Base-by-base conservation (phyloP, 2,329 filamentous ascomycete genomes). In the Eutypa lata region DNA sequence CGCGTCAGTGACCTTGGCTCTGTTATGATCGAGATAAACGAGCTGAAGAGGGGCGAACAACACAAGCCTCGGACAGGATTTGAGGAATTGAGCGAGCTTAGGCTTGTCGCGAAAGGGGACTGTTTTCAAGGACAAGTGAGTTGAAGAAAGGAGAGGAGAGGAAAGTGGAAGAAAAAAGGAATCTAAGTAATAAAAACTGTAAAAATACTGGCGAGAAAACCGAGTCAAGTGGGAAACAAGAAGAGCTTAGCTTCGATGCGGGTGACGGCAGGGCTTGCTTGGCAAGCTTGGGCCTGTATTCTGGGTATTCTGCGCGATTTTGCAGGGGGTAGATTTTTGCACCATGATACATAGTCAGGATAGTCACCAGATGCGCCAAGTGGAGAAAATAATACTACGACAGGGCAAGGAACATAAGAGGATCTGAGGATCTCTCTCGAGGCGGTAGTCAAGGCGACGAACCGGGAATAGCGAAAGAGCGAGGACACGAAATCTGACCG, bases 81-180 rank as follows among this genome's bases (percentile, higher is more conserved):
- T 61, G 61, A 52, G 37, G 49, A 49, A 49, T 44, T 51, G 49
- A 51, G 46, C 48, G 47, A 49, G 53, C 56, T 59, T 48, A 40
- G 47, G 33, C 55, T 53, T 51, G 13, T 38, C 35, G 35, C 35
- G 35, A 38, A 38, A 18, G n/a, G 13, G 13, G 57, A 52, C 53
- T 55, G 48, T 60, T 56, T 60, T 58, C 66, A 68, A 67, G 65
- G 65, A 65, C 67, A 61, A 66, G 66, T 66, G 67, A 66, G 66
- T 67, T 68, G 57, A 60, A 53, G 57, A 50, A 53, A 55, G 47
- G 55, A 61, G 55, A 56, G 58, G 50, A 59, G 53, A 59, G 54
- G 51, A 58, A 44, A 53, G 55, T 47, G 53, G 50, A 58, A 53
- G 59, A 47, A 60, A 61, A 59, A 59, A 58, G 60, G 59, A 64